Evolutionary conservation across 1,284 basidiomycete genomes (phyloP), one percentile per base, ranked within the genome.

Genomic region (Heliocybe sulcata): DNA sequence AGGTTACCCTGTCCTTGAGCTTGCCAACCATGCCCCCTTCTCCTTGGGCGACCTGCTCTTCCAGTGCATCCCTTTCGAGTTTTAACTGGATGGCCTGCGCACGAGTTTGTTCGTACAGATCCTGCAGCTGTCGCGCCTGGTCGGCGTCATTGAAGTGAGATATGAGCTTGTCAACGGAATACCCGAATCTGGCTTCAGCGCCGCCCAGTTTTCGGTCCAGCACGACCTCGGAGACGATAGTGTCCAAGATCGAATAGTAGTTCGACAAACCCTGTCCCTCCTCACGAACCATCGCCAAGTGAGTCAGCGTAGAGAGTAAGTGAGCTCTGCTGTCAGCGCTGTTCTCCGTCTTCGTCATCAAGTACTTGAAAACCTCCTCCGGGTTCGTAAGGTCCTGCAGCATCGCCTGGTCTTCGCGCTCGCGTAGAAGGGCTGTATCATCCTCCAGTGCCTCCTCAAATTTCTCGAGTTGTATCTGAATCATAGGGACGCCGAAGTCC

Each of bases 71-170:
- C 67, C 85, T 92, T 74, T 86, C 87, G 51, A 86, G 69, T 60
- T 85, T 83, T 29, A 90, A 69, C 38, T 80, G 79, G 10, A 82
- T 72, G 19, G 87, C 81, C 53, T 82, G 74, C 11, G 83, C 75
- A 49, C 89, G 84, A 10, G 85, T 79, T 57, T 84, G 81, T 4
- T 82, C 78, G 19, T 89, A 82, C 57, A 96, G 92, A n/a, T 83
- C 79, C 64, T 92, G 83, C n/a, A 88, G 81, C 29, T 76, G 71
- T 64, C 94, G 88, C 59, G 90, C 80, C 45, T 90, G 82, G 61
- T 98, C 94, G 29, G 93, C 86, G 65, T 98, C 94, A 58, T 92
- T 93, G 68, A 98, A 92, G 64, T 91, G 89, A 3, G 91, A 85
- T 51, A 98, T 88, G 57, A 98, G 82, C 51, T 89, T 83, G 60